Evolutionary conservation across 495 filamentous ascomycete genomes (phyloP).

Genomic region (Staphylotrichum longicolle): DNA sequence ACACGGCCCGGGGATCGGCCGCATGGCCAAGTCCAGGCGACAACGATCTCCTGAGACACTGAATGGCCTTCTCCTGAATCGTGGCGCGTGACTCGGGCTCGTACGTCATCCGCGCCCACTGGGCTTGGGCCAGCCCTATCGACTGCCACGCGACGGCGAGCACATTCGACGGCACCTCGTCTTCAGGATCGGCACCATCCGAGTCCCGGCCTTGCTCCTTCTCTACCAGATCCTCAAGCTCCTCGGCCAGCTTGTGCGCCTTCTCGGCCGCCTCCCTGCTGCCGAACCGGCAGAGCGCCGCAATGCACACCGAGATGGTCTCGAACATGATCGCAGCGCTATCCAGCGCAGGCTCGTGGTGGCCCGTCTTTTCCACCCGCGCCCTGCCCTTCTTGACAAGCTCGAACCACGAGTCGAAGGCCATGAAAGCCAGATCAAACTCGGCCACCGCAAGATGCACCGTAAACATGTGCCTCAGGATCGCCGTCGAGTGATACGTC

Average conservation of each 20-base stretch:
- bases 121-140: slow-evolving; percentile 76
- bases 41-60: slow-evolving; percentile 68
- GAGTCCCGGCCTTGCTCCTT: slow-evolving; percentile 31
- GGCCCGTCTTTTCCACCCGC: slow-evolving; percentile 71
- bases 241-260: slow-evolving; percentile 61
- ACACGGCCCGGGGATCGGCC: slow-evolving; percentile 68
- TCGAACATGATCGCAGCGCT: slow-evolving; percentile 68
- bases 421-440: slow-evolving; percentile 80
- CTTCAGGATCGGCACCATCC: slow-evolving; percentile 25
- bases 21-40: slow-evolving; percentile 59
- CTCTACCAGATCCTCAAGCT: slow-evolving; percentile 62
- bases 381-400: slow-evolving; percentile 79
- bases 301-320: slow-evolving; percentile 74
- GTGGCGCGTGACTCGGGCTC: slow-evolving; percentile 65
- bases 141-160: slow-evolving; percentile 72
- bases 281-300: slow-evolving; percentile 78
- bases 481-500: slow-evolving; percentile 87
- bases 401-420: slow-evolving; percentile 86
- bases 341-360: slow-evolving; percentile 70
- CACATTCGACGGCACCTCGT: slow-evolving; percentile 50
- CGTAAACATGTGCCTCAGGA: slow-evolving; percentile 83
- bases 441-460: slow-evolving; percentile 83
- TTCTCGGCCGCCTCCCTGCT: slow-evolving; percentile 70
- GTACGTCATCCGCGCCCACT: slow-evolving; percentile 79
- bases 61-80: slow-evolving; percentile 69